Evolutionary conservation across 2,329 filamentous ascomycete species (phyloP).

Genomic region (Colletotrichum sp.): DNA sequence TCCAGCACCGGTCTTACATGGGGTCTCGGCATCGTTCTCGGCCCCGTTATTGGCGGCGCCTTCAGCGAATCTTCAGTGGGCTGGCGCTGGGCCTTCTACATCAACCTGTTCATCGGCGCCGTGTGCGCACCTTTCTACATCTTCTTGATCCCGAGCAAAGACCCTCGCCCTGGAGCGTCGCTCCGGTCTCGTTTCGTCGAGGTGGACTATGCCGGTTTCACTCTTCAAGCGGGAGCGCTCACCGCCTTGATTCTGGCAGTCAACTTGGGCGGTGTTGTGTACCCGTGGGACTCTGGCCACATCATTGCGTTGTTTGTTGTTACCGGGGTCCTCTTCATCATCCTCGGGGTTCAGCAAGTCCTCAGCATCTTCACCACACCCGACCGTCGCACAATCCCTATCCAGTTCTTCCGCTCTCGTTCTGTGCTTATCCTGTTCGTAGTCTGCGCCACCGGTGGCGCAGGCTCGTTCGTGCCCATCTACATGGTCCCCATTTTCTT

Average conservation of each 20-base stretch:
- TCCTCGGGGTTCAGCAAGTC: background rate
- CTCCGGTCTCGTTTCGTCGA: constrained; percentile 33
- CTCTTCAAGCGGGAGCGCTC: constrained; percentile 45
- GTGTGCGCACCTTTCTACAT: constrained; percentile 31
- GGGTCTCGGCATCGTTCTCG: constrained; percentile 50
- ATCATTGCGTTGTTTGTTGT: constrained; percentile 51
- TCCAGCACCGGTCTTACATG: constrained; percentile 34
- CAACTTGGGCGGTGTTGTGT: constrained; percentile 53
- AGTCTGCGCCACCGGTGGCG: background rate
- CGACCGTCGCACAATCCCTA: background rate
- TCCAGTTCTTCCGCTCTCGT: background rate
- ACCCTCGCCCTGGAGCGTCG: constrained; percentile 21
- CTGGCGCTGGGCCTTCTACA: constrained; percentile 54
- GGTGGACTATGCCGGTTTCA: constrained; percentile 50
- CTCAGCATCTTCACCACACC: constrained; percentile 22
- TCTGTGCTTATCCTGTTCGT: background rate
- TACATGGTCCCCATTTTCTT: background rate
- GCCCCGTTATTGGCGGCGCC: constrained; percentile 42
- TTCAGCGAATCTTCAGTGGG: constrained; percentile 41
- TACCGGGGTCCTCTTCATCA: constrained; percentile 35
- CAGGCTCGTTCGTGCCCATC: background rate
- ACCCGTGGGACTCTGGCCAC: constrained; percentile 46
- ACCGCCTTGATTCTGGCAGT: constrained; percentile 50
- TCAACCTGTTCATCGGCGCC: constrained; percentile 55
- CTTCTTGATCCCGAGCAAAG: constrained; percentile 28